Conservation (phyloP, 805 yeast genomes). For the Teunomyces stri region DNA sequence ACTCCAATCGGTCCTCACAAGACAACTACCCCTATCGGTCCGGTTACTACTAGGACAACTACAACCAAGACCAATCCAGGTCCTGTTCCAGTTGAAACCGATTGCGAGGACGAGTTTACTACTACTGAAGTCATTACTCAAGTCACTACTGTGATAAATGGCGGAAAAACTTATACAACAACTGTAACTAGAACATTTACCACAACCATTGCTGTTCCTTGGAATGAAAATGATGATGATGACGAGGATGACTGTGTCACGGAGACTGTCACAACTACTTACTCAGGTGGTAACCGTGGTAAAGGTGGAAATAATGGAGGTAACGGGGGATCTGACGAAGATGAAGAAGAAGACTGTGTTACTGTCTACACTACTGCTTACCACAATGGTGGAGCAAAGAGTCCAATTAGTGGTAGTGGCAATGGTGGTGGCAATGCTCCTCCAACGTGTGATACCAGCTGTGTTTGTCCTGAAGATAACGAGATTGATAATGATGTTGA, state of each 20-base stretch:
- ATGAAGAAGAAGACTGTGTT: conserved; percentile 7
- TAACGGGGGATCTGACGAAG: conserved; percentile 6
- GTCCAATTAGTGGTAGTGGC: conserved; percentile 4
- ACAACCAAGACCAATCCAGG: conserved; percentile 1
- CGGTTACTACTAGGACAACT: neutral
- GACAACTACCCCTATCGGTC: neutral
- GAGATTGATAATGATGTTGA: conserved; percentile 13
- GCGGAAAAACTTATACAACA: conserved; percentile 1
- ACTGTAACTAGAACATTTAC: neutral
- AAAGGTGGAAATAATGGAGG: conserved; percentile 3
- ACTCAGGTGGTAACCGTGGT: conserved; percentile 2
- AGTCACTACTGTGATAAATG: neutral
- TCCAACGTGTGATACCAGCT: conserved; percentile 12
- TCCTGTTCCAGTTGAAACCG: conserved; percentile 3
- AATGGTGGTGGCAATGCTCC: conserved; percentile 7
- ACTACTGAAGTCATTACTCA: conserved; percentile 3
- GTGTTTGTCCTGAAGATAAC: conserved; percentile 11
- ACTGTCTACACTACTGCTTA: conserved; percentile 12
- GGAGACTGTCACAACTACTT: conserved; percentile 1
- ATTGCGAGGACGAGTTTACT: neutral
- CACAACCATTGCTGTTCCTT: conserved; percentile 2
- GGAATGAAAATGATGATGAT: conserved; percentile 6
- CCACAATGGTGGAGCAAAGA: conserved; percentile 1
- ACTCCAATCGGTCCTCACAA: neutral
- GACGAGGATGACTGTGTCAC: conserved; percentile 11